These are phyloP conservation scores for Claviceps capensis DNA, from an alignment of 2,329 filamentous ascomycete genomes.

Conservation along the genomic window DNA sequence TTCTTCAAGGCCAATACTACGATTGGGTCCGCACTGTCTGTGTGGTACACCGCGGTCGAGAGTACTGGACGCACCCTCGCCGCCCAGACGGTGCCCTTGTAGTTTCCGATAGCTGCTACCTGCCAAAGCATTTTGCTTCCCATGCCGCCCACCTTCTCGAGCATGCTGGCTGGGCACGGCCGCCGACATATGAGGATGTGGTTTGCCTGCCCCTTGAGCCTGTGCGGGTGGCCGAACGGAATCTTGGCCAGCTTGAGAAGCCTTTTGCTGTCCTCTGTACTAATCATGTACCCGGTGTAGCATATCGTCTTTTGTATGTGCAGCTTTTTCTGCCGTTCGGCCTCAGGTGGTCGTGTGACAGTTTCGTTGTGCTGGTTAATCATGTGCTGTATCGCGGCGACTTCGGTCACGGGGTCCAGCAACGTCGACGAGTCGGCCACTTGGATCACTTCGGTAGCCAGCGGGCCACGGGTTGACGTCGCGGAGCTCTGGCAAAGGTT, in stretches of 20 bases:
- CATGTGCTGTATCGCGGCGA: constrained; percentile 75
- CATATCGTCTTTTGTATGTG: constrained; percentile 77
- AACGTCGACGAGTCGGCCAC: constrained; percentile 63
- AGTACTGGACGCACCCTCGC: constrained; percentile 63
- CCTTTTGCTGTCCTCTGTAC: constrained; percentile 53
- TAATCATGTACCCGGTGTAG: constrained; percentile 85
- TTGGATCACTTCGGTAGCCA: constrained; percentile 71
- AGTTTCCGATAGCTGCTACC: constrained; percentile 60
- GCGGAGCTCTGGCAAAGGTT: constrained; percentile 44
- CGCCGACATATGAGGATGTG: constrained; percentile 82
- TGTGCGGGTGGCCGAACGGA: constrained; percentile 49
- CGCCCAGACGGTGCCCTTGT: constrained; percentile 79
- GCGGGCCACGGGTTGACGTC: constrained; percentile 44
- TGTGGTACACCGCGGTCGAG: constrained; percentile 53
- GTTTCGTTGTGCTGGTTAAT: constrained; percentile 73
- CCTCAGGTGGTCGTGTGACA: constrained; percentile 18
- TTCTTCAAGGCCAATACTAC: constrained; percentile 73
- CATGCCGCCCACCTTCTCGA: constrained; percentile 77
- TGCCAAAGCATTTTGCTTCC: constrained; percentile 75
- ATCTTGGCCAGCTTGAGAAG: constrained; percentile 58
- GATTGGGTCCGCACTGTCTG: constrained; percentile 63
- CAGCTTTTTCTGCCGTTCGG: constrained; percentile 32
- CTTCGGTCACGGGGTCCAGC: constrained; percentile 66
- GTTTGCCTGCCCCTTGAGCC: constrained; percentile 73
- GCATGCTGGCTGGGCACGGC: constrained; percentile 54